Percentiles rank a stretch among this genome's conserved stretches.
These are phyloP conservation scores for Delitschia confertaspora DNA, from an alignment of 495 filamentous ascomycete genomes.

Conservation along the genomic window DNA sequence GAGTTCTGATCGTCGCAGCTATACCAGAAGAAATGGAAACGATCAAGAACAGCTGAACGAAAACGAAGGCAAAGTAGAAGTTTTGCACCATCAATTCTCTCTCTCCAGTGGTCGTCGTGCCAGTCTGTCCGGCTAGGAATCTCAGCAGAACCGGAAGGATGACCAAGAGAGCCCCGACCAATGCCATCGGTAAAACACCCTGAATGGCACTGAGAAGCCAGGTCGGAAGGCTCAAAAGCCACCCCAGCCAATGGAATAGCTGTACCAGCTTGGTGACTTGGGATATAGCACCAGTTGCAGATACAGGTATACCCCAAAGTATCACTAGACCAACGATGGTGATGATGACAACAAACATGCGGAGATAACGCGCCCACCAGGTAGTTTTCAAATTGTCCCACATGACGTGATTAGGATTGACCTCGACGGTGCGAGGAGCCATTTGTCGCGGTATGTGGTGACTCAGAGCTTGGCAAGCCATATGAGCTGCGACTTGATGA, in stretches of 20 bases:
- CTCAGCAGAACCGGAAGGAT: conserved; percentile 73
- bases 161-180: conserved; percentile 70
- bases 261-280: conserved; percentile 61
- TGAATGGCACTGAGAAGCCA: conserved; percentile 65
- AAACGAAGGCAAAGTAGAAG: conserved; percentile 92
- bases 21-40: conserved; percentile 80
- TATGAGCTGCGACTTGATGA: conserved; percentile 92
- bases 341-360: conserved; percentile 56
- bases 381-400: conserved; percentile 98
- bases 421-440: conserved; percentile 85
- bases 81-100: conserved; percentile 75
- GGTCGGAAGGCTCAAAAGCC: conserved; percentile 54
- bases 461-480: conserved; percentile 89
- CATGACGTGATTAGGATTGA: conserved; percentile 85
- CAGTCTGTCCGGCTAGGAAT: conserved; percentile 64
- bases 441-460: conserved; percentile 92
- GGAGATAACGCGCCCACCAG: conserved; percentile 87
- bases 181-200: conserved; percentile 74
- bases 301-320: conserved; percentile 85
- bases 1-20: conserved; percentile 54
- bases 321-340: conserved; percentile 67
- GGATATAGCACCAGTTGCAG: conserved; percentile 73
- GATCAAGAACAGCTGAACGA: conserved; percentile 90
- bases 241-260: conserved; percentile 57
- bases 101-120: conserved; percentile 71